These are phyloP conservation scores for Capsicum baccatum DNA, from an alignment of 257 asterid species.

Conservation along the genomic window DNA sequence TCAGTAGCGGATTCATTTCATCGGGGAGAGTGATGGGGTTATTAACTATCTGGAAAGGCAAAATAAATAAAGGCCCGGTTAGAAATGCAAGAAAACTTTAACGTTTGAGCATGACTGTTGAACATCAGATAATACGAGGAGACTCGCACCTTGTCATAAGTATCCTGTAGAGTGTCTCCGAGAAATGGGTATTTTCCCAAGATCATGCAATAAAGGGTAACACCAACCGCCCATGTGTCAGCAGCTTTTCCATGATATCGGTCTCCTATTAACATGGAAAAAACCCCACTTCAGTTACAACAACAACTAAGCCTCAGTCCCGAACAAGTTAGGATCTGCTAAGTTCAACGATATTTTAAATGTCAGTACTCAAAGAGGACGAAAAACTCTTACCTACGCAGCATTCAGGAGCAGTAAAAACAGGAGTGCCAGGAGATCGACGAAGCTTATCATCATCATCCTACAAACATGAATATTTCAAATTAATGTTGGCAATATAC, in stretches of 20 bases:
- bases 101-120: neutral
- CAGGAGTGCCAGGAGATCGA: conserved; percentile 99
- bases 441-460: conserved; percentile 93
- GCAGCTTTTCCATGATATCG: conserved; percentile 24
- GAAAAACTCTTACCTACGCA: conserved; percentile 75
- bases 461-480: conserved; percentile 42
- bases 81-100: neutral
- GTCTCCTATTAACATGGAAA: neutral
- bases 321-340: neutral
- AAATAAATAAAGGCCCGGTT: neutral
- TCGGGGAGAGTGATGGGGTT: conserved; percentile 69
- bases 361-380: conserved; percentile 71
- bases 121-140: neutral
- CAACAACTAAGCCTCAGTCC: neutral
- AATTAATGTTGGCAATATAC: neutral
- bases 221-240: conserved; percentile 92
- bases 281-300: neutral
- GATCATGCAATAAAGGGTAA: conserved; percentile 74
- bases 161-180: conserved; percentile 94
- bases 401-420: conserved; percentile 99
- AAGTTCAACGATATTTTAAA: neutral
- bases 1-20: conserved; percentile 72
- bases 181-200: conserved; percentile 84
- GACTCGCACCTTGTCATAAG: conserved; percentile 77
- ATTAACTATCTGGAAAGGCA: conserved; percentile 69